Evolutionary conservation across 2,329 filamentous ascomycete genomes (phyloP), one percentile per base, ranked within the genome.

Genomic region (Aspergillus sp.): DNA sequence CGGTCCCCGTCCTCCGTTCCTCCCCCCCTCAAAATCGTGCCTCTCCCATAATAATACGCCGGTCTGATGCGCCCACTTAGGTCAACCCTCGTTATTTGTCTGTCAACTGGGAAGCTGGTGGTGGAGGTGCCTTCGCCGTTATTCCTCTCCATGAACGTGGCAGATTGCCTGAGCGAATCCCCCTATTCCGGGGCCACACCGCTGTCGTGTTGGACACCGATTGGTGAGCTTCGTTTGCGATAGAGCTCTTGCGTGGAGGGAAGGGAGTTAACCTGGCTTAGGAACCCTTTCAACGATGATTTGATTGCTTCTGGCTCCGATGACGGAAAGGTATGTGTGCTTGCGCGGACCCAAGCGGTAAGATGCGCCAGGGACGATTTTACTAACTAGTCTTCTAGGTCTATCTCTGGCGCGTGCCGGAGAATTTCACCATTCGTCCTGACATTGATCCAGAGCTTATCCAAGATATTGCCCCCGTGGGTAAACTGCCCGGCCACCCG

Each of bases 101-200:
- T 4, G 90, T 98, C 73, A 98, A 98, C 78, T 98, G 93, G 93
- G 91, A 98, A 72, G 79, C 93, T 35, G 87, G 88, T 66, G 93
- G 93, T 53, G 93, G 93, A 62, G 93, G 93, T 65, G 91, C 93
- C 59, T 97, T 98, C 65, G 93, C 93, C 46, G 91, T 98, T 58
- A 88, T 98, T 57, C 93, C 93, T 50, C 71, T 95, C 60, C 80
- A 83, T 57, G 91, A 98, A 77, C 84, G 80, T 60, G 93, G 93
- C 54, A 90, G 93, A 71, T 72, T 94, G 45, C 93, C 93, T 43
- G 93, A 97, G 66, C 83, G 87, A 63, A 86, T 98, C 58, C 93
- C 93, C 51, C 77, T 98, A 61, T 98, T 97, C 71, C 85, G 93
- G 59, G 93, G 93, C 50, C 93, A 98, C 71, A 98, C 93, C 39